Conservation (phyloP, 805 yeast species). For the Yamadazyma olivae region DNA sequence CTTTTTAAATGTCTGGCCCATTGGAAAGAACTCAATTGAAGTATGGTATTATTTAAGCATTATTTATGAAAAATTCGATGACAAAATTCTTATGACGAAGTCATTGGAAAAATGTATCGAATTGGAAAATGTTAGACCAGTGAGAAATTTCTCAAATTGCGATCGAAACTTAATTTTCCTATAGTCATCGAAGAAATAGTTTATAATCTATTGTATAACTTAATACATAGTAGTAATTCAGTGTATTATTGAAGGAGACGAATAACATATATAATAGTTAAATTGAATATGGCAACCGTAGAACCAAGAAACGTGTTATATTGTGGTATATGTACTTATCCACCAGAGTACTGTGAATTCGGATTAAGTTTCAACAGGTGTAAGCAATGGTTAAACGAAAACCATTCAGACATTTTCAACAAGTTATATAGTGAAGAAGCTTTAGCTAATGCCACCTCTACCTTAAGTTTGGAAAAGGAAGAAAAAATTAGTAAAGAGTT, state of each 20-base stretch:
- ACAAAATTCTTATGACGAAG: conserved; percentile 42
- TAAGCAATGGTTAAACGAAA: conserved; percentile 72
- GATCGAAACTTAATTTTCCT: conserved; percentile 16
- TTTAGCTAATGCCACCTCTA: conserved; percentile 52
- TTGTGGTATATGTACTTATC: conserved; percentile 78
- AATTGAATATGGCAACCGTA: conserved; percentile 11
- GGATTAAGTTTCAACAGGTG: conserved; percentile 80
- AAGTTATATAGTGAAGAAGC: conserved; percentile 61
- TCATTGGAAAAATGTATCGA: conserved; percentile 64
- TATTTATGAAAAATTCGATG: conserved; percentile 59
- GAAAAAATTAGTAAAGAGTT: conserved; percentile 79
- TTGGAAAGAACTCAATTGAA: conserved; percentile 46
- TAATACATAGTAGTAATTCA: no score
- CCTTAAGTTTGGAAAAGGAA: conserved; percentile 72
- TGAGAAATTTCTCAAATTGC: conserved; percentile 35
- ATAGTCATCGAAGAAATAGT: conserved; percentile 1
- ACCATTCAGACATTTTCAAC: conserved; percentile 54
- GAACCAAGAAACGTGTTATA: conserved; percentile 48
- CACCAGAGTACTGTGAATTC: conserved; percentile 93
- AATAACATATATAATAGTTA: no score
- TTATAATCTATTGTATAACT: no score
- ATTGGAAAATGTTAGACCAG: conserved; percentile 60
- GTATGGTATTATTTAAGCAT: conserved; percentile 67
- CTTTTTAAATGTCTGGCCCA: conserved; percentile 35
- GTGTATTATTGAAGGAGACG: no score